phyloP scores from a whole-genome alignment of 352 stramenopile genomes.

The Phytopythium delawarense region DNA sequence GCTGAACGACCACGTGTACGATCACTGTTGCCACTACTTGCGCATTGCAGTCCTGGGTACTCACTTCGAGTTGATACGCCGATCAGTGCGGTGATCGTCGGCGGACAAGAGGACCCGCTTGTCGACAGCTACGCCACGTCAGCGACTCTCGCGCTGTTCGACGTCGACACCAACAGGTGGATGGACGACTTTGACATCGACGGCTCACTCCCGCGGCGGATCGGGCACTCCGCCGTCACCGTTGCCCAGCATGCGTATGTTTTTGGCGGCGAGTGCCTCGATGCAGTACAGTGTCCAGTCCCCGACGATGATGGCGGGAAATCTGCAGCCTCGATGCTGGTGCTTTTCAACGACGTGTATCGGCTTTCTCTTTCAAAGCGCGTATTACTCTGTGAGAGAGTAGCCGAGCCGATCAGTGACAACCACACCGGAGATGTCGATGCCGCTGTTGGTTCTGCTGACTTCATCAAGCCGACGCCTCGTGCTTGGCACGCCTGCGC shows the following conservation, averaged over 20 bases:
- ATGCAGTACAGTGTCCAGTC: background rate
- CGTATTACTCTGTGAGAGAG: constrained; percentile 33
- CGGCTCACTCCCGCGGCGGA: constrained; percentile 39
- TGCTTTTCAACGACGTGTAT: constrained; percentile 32
- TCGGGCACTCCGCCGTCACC: constrained; percentile 47
- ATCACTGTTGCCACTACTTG: background rate
- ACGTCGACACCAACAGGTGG: constrained; percentile 40
- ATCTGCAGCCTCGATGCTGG: constrained; percentile 2
- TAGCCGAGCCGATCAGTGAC: constrained; percentile 3
- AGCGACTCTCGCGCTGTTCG: constrained; percentile 57
- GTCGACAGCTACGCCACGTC: constrained; percentile 17
- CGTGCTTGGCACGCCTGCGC: constrained; percentile 47
- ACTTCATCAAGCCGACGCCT: constrained; percentile 2
- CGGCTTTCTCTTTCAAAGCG: constrained; percentile 37
- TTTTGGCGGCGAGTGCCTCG: constrained; percentile 50
- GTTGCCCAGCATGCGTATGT: constrained; percentile 33
- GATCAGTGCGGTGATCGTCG: constrained; percentile 51
- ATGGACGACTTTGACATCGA: constrained; percentile 55
- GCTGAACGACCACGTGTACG: constrained; percentile 45
- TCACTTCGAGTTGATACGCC: constrained; percentile 1
- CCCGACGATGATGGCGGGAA: background rate
- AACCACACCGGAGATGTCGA: background rate
- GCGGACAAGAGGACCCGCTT: constrained; percentile 34
- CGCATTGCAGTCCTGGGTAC: background rate
- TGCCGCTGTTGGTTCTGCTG: background rate